Base-by-base conservation (phyloP, 805 yeast species). In the Priceomyces melissophilus region DNA sequence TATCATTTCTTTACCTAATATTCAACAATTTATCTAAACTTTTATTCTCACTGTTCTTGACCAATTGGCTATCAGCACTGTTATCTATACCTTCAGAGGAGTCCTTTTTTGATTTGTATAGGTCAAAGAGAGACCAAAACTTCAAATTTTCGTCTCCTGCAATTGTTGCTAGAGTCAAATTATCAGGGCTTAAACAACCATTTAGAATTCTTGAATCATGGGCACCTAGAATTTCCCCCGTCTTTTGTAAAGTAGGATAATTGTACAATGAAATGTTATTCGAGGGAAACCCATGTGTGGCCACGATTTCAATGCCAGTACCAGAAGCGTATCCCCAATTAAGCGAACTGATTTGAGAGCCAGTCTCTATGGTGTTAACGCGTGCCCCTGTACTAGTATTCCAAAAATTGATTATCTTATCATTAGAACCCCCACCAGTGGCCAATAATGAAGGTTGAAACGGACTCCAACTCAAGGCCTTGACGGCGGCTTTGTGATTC, bases 391-490 rank as follows among this genome's bases (percentile, higher is more conserved):
- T 87, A 13, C 87, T 78, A 3, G 96, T 80, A 63, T 93, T 93
- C 98, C 98, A 93, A 64, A 93, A 87, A 63, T 91, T 91, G 44
- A 91, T 86, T 35, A 82, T 78, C 57, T 81, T 84, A 63, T 93
- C 97, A 26, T 86, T 77, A 10, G 95, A 84, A 11, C 99, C 99
- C 39, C 99, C 99, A 5, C 98, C 99, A 3, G 96, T 84, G n/a
- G 97, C 97, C 39, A 91, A 71, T 40, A 90, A 63, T 45, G 85
- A 83, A 25, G 67, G 68, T 52, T 87, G 91, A 59, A 84, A 84
- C 2, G 98, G 98, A 57, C 95, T 85, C 96, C 97, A 91, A 7
- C 91, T 81, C 37, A 93, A 61, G 1, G 98, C 97, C 63, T 93
- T 93, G 4, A 91, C 96, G 0, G 98, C 98, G 0, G 98, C 96